Base-by-base conservation (phyloP, 2,329 filamentous ascomycete species). In the Calonectria hongkongensis region DNA sequence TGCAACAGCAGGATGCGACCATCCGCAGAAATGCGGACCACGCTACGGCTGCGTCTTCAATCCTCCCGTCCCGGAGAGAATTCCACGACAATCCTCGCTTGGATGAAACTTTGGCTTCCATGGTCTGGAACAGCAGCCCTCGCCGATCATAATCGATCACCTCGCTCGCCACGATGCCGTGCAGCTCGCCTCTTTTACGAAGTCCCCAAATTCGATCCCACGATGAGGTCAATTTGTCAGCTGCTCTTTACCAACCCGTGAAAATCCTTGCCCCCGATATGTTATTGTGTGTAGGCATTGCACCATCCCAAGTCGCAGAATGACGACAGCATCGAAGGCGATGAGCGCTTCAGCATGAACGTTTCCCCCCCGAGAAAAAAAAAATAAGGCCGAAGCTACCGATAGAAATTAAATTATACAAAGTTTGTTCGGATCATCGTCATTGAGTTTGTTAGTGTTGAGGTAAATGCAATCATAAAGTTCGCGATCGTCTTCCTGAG, bases 371-470 rank as follows among this genome's bases (percentile, higher is more conserved):
- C 10, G 30, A 33, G 9, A 33, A 33, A 36, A 13, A 13, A 36
- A 15, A 58, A 36, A 39, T 39, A 39, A 58, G n/a, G 21, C 51
- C 51, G 12, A 56, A n/a, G 4, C 18, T 58, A 10, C 18, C 54
- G 28, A 58, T 58, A 21, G 13, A 39, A 13, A 13, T n/a, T 25
- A 13, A 25, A 9, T 7, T 39, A 16, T 7, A 13, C 30, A 56
- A 58, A 36, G 30, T 27, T 39, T 25, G 21, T 58, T 21, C 21
- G 33, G 15, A 58, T 39, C 21, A n/a, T 58, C 10, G 15, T 25
- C 54, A 58, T 58, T 58, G 21, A 27, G 30, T 58, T 58, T 39
- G n/a, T 27, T 58, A 58, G 54, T 58, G 54, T 58, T 36, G 54
- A 58, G n/a, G 54, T 18, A 58, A 58, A 58, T 21, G 54, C 9